Percentiles rank a stretch among this genome's conserved stretches.
Conservation (phyloP, 371 early-diverging fungal genomes). For the Racocetra persica region DNA sequence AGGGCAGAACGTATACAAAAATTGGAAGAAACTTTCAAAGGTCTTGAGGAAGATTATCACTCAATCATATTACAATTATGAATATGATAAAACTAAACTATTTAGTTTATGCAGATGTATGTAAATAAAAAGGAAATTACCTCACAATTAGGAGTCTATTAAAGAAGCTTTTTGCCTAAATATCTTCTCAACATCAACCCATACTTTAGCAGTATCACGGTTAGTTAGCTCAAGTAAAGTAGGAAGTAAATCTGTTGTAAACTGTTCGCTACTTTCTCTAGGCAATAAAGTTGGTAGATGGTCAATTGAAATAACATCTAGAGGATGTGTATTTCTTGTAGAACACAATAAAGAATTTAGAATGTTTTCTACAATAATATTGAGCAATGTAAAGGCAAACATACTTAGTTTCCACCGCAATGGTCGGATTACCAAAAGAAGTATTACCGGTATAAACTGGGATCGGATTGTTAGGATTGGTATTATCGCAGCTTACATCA, state of each 20-base stretch:
- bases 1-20: slow-evolving; percentile 71
- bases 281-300: slow-evolving; percentile 96
- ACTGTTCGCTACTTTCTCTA: slow-evolving; percentile 89
- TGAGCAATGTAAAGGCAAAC: not conserved
- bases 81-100: not conserved
- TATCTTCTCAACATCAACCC: slow-evolving; percentile 86
- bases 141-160: not conserved
- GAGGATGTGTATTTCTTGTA: slow-evolving; percentile 61
- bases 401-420: slow-evolving; percentile 65
- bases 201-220: slow-evolving; percentile 75
- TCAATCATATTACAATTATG: slow-evolving; percentile 56
- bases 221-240: slow-evolving; percentile 74
- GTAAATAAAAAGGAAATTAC: too few relatives aligned
- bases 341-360: not conserved
- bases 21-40: slow-evolving; percentile 75
- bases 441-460: slow-evolving; percentile 92
- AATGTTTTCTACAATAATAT: not conserved
- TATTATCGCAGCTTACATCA: slow-evolving; percentile 97
- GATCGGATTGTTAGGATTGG: slow-evolving; percentile 96
- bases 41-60: slow-evolving; percentile 82
- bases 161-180: slow-evolving; percentile 72
- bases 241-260: slow-evolving; percentile 86
- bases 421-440: slow-evolving; percentile 91
- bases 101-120: too few relatives aligned
- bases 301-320: slow-evolving; percentile 95